phyloP scores from a whole-genome alignment of 805 yeast species.

The Pichia scutulata region DNA sequence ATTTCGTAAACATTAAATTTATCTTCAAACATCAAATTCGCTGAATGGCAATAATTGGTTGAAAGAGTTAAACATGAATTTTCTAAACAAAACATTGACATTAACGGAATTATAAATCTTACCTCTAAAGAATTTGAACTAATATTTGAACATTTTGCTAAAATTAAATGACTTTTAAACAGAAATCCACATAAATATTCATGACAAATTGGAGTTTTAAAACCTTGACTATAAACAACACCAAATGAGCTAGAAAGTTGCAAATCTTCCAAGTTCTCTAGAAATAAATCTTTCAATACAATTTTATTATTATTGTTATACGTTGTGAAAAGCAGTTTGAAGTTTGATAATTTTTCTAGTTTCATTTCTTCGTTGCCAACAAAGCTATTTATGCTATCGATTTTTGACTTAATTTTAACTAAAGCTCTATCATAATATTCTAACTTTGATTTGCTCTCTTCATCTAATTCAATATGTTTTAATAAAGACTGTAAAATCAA shows the following conservation, averaged over 20 bases:
- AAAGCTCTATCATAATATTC: slow-evolving; percentile 20
- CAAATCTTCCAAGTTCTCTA: neutral
- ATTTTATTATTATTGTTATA: neutral
- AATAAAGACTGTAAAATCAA: slow-evolving; percentile 39
- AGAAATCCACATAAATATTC: slow-evolving; percentile 32
- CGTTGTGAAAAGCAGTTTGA: slow-evolving; percentile 12
- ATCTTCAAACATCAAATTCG: slow-evolving; percentile 43
- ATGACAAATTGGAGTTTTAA: neutral
- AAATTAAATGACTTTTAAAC: slow-evolving; percentile 46
- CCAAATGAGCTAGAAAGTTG: neutral
- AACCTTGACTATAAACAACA: neutral
- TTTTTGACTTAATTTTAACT: slow-evolving; percentile 14
- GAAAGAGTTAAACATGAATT: slow-evolving; percentile 11
- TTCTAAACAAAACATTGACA: slow-evolving; percentile 19
- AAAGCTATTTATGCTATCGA: slow-evolving; percentile 19
- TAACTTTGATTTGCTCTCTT: slow-evolving; percentile 17
- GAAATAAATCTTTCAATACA: neutral
- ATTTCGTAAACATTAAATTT: slow-evolving; percentile 38
- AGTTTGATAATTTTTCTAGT: slow-evolving; percentile 12
- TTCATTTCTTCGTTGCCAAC: slow-evolving; percentile 16
- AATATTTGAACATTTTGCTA: slow-evolving; percentile 21
- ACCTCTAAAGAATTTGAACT: slow-evolving; percentile 25
- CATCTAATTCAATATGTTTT: slow-evolving; percentile 20
- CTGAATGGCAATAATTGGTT: slow-evolving; percentile 25
- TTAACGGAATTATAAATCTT: slow-evolving; percentile 42